Evolutionary conservation across 148 eudicot species (phyloP).

Genomic region (Silene uniflora): DNA sequence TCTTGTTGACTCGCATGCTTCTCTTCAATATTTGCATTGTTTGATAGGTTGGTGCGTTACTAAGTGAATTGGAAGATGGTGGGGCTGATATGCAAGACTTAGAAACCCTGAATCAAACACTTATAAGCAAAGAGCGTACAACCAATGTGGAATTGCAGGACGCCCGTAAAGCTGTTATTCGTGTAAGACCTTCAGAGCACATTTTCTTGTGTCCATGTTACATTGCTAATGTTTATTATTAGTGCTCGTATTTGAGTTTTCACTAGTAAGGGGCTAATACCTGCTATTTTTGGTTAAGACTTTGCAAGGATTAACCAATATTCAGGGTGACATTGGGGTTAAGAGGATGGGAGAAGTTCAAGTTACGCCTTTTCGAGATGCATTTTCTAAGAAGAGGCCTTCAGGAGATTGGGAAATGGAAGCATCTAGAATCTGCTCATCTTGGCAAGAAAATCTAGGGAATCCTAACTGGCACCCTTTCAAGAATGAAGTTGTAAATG

Average conservation of each 20-base stretch:
- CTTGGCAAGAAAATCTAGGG: conserved; percentile 49
- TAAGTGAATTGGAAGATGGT: conserved; percentile 27
- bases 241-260: background rate
- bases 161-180: conserved; percentile 36
- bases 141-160: conserved; percentile 37
- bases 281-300: conserved; percentile 10
- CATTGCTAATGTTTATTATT: background rate
- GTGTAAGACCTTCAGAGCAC: conserved; percentile 19
- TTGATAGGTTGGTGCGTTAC: conserved; percentile 25
- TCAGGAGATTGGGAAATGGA: conserved; percentile 21
- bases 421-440: conserved; percentile 38
- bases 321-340: conserved; percentile 21
- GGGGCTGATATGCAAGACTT: conserved; percentile 33
- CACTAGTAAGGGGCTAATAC: background rate
- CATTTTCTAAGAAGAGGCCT: conserved; percentile 20
- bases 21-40: conserved; percentile 15
- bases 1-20: background rate
- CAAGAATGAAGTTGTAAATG: conserved; percentile 31
- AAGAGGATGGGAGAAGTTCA: conserved; percentile 31
- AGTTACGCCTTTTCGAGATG: conserved; percentile 32
- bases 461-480: conserved; percentile 62
- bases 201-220: background rate
- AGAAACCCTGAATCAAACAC: conserved; percentile 36
- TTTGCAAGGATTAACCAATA: conserved; percentile 23
- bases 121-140: conserved; percentile 30